A percentile compares a stretch with the other conserved stretches of the same genome.
Conservation (phyloP, 169 alveolate species). For the Eimeria praecox region DNA sequence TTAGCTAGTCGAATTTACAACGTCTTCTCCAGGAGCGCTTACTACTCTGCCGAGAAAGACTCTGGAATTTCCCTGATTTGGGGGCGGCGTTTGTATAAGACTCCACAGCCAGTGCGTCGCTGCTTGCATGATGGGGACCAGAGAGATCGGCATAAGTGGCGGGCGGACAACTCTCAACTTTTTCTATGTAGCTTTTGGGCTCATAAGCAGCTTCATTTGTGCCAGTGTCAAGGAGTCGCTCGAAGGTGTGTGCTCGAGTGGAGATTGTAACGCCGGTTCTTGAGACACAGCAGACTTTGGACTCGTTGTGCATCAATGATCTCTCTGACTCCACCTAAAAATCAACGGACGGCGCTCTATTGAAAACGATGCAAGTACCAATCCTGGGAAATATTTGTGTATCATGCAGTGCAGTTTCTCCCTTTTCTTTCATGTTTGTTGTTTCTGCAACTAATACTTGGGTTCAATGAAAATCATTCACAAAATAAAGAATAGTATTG, state of each 20-base stretch:
- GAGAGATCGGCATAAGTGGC: neutral
- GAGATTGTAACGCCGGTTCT: neutral
- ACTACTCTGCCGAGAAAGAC: conserved; percentile 23
- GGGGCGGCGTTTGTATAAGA: neutral
- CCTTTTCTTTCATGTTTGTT: neutral
- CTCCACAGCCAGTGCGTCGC: neutral
- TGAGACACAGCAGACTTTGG: neutral
- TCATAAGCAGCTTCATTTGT: neutral
- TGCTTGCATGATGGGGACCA: neutral
- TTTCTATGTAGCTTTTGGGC: neutral
- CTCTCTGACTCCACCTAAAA: neutral
- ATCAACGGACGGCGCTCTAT: neutral
- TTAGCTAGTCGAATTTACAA: too few relatives aligned
- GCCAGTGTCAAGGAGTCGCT: neutral
- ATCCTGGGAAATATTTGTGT: neutral
- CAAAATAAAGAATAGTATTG: neutral
- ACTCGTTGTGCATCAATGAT: neutral
- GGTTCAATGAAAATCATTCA: neutral
- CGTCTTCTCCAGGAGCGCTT: neutral
- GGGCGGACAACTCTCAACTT: neutral
- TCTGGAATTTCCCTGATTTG: neutral
- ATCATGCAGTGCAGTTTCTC: neutral
- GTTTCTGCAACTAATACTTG: neutral
- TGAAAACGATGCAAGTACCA: neutral
- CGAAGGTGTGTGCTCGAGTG: neutral